These are phyloP conservation scores for Lonicera japonica DNA, from an alignment of 129 eudicot species.

Conservation along the genomic window DNA sequence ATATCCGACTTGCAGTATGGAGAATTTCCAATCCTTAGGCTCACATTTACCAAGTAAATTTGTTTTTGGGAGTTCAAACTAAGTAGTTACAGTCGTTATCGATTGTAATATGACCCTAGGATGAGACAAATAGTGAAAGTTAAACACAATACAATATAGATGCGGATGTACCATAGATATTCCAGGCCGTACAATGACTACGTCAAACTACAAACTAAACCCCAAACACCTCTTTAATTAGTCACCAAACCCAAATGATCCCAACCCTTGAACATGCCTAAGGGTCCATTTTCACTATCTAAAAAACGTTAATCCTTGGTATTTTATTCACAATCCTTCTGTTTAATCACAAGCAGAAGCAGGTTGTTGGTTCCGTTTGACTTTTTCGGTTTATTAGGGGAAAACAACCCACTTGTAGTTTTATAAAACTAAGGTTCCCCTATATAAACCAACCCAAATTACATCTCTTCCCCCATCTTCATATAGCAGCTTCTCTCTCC, in stretches of 20 bases:
- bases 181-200: not conserved
- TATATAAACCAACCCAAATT: slow-evolving; percentile 17
- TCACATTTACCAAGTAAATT: too few relatives aligned
- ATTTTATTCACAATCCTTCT: too few relatives aligned
- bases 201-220: slow-evolving; percentile 6
- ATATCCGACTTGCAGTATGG: too few relatives aligned
- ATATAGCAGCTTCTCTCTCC: not conserved
- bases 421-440: not conserved
- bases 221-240: not conserved
- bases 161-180: not conserved
- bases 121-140: too few relatives aligned
- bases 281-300: slow-evolving; percentile 23
- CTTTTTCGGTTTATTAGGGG: not conserved
- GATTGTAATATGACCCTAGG: too few relatives aligned
- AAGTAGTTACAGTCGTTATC: too few relatives aligned
- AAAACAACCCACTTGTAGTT: not conserved
- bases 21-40: too few relatives aligned
- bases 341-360: too few relatives aligned
- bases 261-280: slow-evolving; percentile 32
- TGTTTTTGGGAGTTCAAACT: too few relatives aligned
- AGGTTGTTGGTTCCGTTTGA: too few relatives aligned
- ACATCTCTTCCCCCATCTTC: slow-evolving; percentile 9
- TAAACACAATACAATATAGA: too few relatives aligned
- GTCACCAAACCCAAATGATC: not conserved
- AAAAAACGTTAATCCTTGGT: not conserved